phyloP scores from a whole-genome alignment of 352 stramenopile genomes.

The Phytophthora hybrid region DNA sequence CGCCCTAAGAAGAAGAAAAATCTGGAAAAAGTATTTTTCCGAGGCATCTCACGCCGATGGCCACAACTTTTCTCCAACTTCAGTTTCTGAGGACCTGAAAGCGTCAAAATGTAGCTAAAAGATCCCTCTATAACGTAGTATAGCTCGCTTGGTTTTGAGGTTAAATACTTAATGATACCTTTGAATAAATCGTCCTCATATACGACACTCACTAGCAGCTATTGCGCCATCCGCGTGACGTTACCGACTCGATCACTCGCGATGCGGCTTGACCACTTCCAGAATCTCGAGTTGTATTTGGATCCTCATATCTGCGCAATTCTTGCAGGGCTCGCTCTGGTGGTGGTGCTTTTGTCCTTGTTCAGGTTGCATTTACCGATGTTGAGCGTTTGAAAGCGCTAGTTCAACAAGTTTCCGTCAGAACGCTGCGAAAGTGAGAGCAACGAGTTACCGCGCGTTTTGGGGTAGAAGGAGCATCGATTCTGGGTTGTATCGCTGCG shows the following conservation, averaged over 20 bases:
- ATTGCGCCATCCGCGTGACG: slow-evolving; percentile 51
- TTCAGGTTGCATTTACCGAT: slow-evolving; percentile 26
- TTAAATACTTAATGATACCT: too few relatives aligned
- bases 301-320: slow-evolving; percentile 52
- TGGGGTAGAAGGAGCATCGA: slow-evolving; percentile 35
- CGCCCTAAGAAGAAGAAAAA: too few relatives aligned
- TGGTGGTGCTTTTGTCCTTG: slow-evolving; percentile 38
- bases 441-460: slow-evolving; percentile 30
- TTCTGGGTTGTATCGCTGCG: slow-evolving; percentile 37
- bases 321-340: slow-evolving; percentile 28
- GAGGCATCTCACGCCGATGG: too few relatives aligned
- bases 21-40: too few relatives aligned
- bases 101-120: too few relatives aligned
- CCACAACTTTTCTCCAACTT: too few relatives aligned
- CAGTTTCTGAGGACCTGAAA: too few relatives aligned
- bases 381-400: slow-evolving; percentile 1
- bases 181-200: too few relatives aligned
- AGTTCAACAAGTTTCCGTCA: neutral
- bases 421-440: neutral
- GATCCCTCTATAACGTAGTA: too few relatives aligned
- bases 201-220: slow-evolving; percentile 25
- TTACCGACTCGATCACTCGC: slow-evolving; percentile 39
- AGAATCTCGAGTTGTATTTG: slow-evolving; percentile 36
- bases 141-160: too few relatives aligned
- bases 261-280: slow-evolving; percentile 32